Conservation (phyloP, 140 eudicot genomes). For the Cichorium intybus region DNA sequence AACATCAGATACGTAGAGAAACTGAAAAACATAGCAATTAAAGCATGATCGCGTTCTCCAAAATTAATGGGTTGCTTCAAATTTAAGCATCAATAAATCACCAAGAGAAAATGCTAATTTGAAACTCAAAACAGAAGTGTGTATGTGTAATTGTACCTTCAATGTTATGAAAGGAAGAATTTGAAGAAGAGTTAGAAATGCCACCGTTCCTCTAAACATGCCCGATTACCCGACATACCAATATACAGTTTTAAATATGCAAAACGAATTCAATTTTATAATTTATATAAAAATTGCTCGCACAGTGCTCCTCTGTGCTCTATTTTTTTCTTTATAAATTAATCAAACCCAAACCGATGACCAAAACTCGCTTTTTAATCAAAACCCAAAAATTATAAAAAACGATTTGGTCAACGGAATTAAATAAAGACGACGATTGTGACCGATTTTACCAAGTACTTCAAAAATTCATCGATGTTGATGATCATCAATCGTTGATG, state of each 20-base stretch:
- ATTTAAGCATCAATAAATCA: slow-evolving; percentile 33
- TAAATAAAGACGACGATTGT: slow-evolving; percentile 13
- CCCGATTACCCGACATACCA: slow-evolving; percentile 69
- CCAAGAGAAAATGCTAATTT: not conserved
- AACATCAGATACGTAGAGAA: slow-evolving; percentile 11
- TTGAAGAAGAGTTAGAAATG: slow-evolving; percentile 39
- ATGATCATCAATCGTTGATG: slow-evolving; percentile 16
- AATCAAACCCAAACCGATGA: slow-evolving; percentile 20
- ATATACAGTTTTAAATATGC: not conserved
- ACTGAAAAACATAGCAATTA: slow-evolving; percentile 9
- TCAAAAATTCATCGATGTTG: slow-evolving; percentile 2
- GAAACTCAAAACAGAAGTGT: slow-evolving; percentile 1
- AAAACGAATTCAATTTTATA: slow-evolving; percentile 9
- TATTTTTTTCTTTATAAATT: slow-evolving; percentile 4
- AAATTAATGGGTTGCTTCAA: slow-evolving; percentile 28
- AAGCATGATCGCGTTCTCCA: slow-evolving; percentile 19
- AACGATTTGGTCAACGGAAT: slow-evolving; percentile 6
- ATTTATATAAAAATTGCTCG: slow-evolving; percentile 1
- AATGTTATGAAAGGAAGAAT: slow-evolving; percentile 43
- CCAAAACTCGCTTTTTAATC: slow-evolving; percentile 3
- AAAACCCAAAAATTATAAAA: slow-evolving; percentile 7
- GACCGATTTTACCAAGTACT: slow-evolving; percentile 16
- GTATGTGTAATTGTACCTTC: slow-evolving; percentile 38
- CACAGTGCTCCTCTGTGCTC: slow-evolving; percentile 19
- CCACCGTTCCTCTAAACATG: slow-evolving; percentile 55